phyloP scores from a whole-genome alignment of 2,329 filamentous ascomycete species.

The Sarocladiaceae sp. region DNA sequence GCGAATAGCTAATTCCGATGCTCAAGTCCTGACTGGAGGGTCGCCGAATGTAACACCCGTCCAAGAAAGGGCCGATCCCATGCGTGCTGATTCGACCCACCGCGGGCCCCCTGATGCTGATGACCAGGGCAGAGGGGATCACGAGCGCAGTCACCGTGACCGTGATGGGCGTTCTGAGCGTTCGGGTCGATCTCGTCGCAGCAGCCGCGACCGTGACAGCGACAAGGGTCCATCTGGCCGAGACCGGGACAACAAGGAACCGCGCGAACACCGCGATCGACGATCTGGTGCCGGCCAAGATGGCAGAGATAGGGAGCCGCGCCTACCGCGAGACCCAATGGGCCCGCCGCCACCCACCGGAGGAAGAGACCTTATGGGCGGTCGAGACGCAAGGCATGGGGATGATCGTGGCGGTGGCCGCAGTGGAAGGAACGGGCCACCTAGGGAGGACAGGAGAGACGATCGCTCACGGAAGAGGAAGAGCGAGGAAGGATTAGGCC shows the following conservation, averaged over 20 bases:
- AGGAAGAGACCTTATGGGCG: conserved; percentile 24
- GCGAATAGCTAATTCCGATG: conserved; percentile 43
- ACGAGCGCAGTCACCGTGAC: conserved; percentile 37
- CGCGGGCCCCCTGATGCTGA: conserved; percentile 26
- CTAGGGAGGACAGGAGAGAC: conserved; percentile 26
- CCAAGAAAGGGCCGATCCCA: conserved; percentile 41
- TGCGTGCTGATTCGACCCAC: conserved; percentile 30
- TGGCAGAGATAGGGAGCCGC: conserved; percentile 21
- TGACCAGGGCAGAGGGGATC: conserved; percentile 27
- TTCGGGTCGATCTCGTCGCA: conserved; percentile 37
- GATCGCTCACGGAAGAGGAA: conserved; percentile 32
- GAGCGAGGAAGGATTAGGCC: conserved; percentile 42
- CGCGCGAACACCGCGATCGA: conserved; percentile 38
- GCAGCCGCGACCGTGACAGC: conserved; percentile 44
- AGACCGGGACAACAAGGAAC: conserved; percentile 40
- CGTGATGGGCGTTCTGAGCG: conserved; percentile 31
- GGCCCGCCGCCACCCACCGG: conserved; percentile 22
- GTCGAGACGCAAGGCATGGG: conserved; percentile 27
- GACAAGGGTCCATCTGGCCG: conserved; percentile 43
- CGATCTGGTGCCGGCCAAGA: conserved; percentile 28
- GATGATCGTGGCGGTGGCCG: conserved; percentile 22
- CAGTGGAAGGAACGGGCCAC: conserved; percentile 22
- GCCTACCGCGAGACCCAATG: conserved; percentile 24
- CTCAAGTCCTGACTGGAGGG: conserved; percentile 49
- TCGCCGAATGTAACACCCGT: conserved; percentile 43